Base-by-base conservation (phyloP, 2,329 filamentous ascomycete species). In the Nemania diffusa region DNA sequence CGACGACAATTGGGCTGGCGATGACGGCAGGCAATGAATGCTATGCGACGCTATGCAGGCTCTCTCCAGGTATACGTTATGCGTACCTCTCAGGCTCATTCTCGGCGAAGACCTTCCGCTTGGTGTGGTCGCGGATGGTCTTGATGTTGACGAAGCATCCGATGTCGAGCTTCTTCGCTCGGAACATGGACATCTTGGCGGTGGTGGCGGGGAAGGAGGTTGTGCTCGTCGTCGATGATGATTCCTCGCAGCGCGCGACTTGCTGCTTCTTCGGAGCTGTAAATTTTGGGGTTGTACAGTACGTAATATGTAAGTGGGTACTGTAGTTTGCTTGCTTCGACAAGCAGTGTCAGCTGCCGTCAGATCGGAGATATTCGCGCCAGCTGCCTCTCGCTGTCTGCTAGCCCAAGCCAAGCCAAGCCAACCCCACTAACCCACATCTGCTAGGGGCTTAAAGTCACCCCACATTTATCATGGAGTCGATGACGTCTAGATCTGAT, bases 61-160 rank as follows among this genome's bases (percentile, higher is more conserved):
- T n/a, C n/a, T n/a, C n/a, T n/a, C n/a, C n/a, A n/a, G n/a, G n/a
- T n/a, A n/a, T n/a, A n/a, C n/a, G n/a, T n/a, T 22, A 61, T 72
- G 71, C 80, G 70, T 84, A 97, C 94, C 95, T 91, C 82, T 97
- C 92, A 4, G 94, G 89, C 84, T 99, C 96, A 78, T 91, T 84
- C 78, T 93, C 86, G 78, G 91, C 92, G 77, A 94, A 97, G 66
- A 94, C 92, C 83, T 97, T 95, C 76, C 96, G 92, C 88, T 98
- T 99, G 62, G 94, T 94, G 83, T 98, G 93, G 81, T 99, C 96
- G 75, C 96, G 93, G 78, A 99, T 91, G 73, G 92, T 88, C 73
- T 91, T 91, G 79, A 91, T 88, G 78, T 97, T 97, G 82, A 97
- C 81, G 78, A 92, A 97, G 79, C 93, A 93, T 79, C 92, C 90